Evolutionary conservation across 2,329 filamentous ascomycete species (phyloP).

Genomic region (Pyrenophora graminea): DNA sequence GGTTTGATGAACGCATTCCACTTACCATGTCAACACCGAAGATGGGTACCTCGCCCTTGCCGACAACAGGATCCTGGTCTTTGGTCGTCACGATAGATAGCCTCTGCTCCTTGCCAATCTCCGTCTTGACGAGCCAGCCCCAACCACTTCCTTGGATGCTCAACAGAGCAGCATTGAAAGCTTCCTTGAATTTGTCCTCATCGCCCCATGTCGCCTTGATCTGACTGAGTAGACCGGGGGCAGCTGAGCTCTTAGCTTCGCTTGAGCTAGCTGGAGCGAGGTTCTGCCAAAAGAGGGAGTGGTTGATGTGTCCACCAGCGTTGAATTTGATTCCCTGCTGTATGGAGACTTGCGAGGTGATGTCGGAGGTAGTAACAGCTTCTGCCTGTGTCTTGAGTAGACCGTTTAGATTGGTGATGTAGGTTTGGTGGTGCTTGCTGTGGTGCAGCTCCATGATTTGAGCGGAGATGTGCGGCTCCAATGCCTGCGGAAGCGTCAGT

Average conservation of each 20-base stretch:
- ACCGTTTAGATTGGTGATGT: slow-evolving; percentile 75
- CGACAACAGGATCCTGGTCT: slow-evolving; percentile 78
- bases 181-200: slow-evolving; percentile 66
- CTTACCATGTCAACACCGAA: slow-evolving; percentile 75
- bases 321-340: slow-evolving; percentile 81
- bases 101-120: slow-evolving; percentile 54
- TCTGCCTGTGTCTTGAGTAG: slow-evolving; percentile 64
- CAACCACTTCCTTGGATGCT: slow-evolving; percentile 83
- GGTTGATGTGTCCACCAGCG: slow-evolving; percentile 90
- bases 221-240: slow-evolving; percentile 63
- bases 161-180: slow-evolving; percentile 68
- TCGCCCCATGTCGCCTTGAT: slow-evolving; percentile 71
- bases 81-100: slow-evolving; percentile 79
- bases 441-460: slow-evolving; percentile 85
- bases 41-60: slow-evolving; percentile 65
- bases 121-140: slow-evolving; percentile 80
- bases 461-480: slow-evolving; percentile 73
- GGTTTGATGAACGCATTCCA: neutral
- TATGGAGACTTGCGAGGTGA: slow-evolving; percentile 68
- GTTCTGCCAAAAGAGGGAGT: slow-evolving; percentile 90
- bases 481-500: slow-evolving; percentile 55
- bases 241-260: slow-evolving; percentile 60
- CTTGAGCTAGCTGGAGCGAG: slow-evolving; percentile 64
- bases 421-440: slow-evolving; percentile 77
- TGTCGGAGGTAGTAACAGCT: slow-evolving; percentile 61